Evolutionary conservation across 1,284 basidiomycete species (phyloP).

Genomic region (Microbotryum scabiosae): DNA sequence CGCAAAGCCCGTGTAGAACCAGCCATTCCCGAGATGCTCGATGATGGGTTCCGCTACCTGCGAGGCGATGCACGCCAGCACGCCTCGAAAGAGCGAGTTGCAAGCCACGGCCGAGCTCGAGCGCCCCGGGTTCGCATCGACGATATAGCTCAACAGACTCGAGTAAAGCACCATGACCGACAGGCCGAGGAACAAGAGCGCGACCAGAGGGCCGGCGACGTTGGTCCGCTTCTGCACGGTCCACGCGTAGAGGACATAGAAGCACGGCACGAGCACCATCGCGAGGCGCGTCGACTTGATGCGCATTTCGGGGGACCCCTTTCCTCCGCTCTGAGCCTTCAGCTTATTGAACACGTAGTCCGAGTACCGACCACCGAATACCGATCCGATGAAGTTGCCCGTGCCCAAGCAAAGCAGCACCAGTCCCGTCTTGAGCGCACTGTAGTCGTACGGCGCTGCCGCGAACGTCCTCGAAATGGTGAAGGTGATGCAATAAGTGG

Average conservation of each 20-base stretch:
- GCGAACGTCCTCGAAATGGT: slow-evolving; percentile 53
- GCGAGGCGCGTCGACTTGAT: slow-evolving; percentile 26
- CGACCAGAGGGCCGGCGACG: slow-evolving; percentile 13
- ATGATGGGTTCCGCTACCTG: slow-evolving; percentile 28
- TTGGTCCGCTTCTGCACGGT: slow-evolving; percentile 52
- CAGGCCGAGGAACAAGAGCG: slow-evolving; percentile 31
- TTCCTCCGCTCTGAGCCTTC: slow-evolving; percentile 54
- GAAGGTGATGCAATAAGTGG: slow-evolving; percentile 58
- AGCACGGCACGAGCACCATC: slow-evolving; percentile 38
- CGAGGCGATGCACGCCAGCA: slow-evolving; percentile 17
- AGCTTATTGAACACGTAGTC: slow-evolving; percentile 55
- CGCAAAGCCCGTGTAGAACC: slow-evolving; percentile 27
- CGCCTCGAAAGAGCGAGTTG: slow-evolving; percentile 62
- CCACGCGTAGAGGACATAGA: slow-evolving; percentile 67
- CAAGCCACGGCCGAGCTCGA: slow-evolving; percentile 58
- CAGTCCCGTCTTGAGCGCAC: slow-evolving; percentile 62
- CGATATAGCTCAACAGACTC: slow-evolving; percentile 60
- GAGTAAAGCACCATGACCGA: slow-evolving; percentile 57
- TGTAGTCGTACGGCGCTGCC: slow-evolving; percentile 55
- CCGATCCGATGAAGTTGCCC: slow-evolving; percentile 54
- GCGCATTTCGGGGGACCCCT: slow-evolving; percentile 44
- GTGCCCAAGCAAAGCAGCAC: slow-evolving; percentile 64
- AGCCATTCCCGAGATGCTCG: slow-evolving; percentile 21
- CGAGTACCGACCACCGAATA: slow-evolving; percentile 68
- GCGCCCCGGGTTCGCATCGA: slow-evolving; percentile 66